A percentile compares a stretch with the other conserved stretches of the same genome.
Conservation (phyloP, 2,329 filamentous ascomycete genomes). For the Colletotrichum caudatum region DNA sequence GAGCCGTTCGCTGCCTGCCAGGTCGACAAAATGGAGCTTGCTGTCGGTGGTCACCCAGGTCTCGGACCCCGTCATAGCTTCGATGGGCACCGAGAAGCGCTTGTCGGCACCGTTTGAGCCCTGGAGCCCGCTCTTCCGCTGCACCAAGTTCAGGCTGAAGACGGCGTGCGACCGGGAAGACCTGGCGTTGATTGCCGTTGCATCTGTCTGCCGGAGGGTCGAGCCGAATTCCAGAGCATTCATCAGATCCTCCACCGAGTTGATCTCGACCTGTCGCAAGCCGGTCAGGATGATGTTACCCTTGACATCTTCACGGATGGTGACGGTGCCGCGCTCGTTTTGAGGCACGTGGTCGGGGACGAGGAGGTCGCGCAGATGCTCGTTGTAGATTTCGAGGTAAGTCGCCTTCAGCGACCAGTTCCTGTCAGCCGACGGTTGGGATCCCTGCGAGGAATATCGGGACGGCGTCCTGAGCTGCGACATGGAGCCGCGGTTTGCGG, state of each 20-base stretch:
- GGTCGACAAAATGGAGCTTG: constrained; percentile 98
- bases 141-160: constrained; percentile 93
- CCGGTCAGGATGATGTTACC: constrained; percentile 95
- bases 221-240: constrained; percentile 93
- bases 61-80: constrained; percentile 78
- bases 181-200: constrained; percentile 96
- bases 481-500: constrained; percentile 72
- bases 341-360: constrained; percentile 78
- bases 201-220: constrained; percentile 93
- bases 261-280: constrained; percentile 87
- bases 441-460: constrained; percentile 75
- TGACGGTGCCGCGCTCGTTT: constrained; percentile 81
- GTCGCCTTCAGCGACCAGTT: constrained; percentile 94
- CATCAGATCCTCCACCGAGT: constrained; percentile 91
- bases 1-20: constrained; percentile 94
- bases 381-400: constrained; percentile 98
- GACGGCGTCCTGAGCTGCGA: constrained; percentile 84
- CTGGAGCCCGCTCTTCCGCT: constrained; percentile 76
- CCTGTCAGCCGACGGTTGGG: constrained; percentile 67
- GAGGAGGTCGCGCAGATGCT: constrained; percentile 91
- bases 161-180: constrained; percentile 98
- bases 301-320: constrained; percentile 93
- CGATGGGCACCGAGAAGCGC: constrained; percentile 86
- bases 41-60: constrained; percentile 89
- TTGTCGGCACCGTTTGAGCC: constrained; percentile 75